Base-by-base conservation (phyloP, 139 green algal genomes). In the Eudorina sp. region DNA sequence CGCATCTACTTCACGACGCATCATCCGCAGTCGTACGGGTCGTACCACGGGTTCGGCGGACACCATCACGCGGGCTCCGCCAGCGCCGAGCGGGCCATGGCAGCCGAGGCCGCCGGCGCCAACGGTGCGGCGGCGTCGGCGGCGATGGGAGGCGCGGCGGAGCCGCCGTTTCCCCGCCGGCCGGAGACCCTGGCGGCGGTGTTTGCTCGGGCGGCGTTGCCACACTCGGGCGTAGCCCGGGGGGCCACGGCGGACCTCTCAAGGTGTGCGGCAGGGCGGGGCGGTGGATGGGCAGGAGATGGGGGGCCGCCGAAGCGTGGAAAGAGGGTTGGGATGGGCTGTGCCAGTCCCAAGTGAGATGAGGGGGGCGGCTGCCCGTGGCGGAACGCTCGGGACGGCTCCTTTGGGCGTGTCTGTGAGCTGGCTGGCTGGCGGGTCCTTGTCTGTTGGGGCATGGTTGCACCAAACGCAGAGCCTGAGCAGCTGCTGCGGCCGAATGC, bases 1-100 rank as follows among this genome's bases (percentile, higher is more conserved):
- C 92, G 97, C 25, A 93, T 98, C 2, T 99, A 97, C 92, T 96
- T 98, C 87, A 92, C 92, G n/a, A 95, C 91, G n/a, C 46, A 76
- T n/a, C 58, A 31, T 29, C 46, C 53, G 51, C 58, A 1, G 46
- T 48, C 38, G 85, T 78, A 40, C 64, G 21, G 62, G 23, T 19
- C 40, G 40, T 51, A 86, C 27, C 78, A 73, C 75, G 29, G 21
- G 11, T 60, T 77, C 62, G 75, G 85, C 81, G 13, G 53, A 53
- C 16, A 64, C 60, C 36, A 45, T 31, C 38, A 31, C 14, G 64
- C 45, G 1, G n/a, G 27, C 45, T 36, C 36, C 27, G 40, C 27
- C 25, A 62, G 46, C 45, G 41, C 73, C 11, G 46, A 62, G 45
- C 68, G 68, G 9, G 73, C 73, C 45, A 7, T 41, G 73, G 79